Percentiles rank a stretch among this genome's conserved stretches.
These are phyloP conservation scores for Sequoia sempervirens DNA, from an alignment of 75 land plant species.

Conservation along the genomic window DNA sequence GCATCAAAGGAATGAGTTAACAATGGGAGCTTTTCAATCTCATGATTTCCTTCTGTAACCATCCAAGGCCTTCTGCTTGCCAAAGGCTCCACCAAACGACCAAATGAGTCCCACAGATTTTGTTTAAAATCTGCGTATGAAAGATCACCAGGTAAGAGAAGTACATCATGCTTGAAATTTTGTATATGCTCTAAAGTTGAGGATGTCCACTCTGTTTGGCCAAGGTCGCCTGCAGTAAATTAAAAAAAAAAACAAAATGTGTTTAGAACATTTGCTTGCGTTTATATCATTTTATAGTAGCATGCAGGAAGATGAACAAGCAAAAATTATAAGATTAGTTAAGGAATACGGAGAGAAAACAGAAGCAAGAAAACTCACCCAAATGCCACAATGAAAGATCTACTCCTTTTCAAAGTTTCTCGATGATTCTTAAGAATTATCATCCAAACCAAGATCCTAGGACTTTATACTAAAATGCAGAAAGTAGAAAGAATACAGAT, in stretches of 20 bases:
- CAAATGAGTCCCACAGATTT: slow-evolving; percentile 78
- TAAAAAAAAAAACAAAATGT: not conserved
- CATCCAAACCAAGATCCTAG: not conserved
- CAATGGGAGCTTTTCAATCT: slow-evolving; percentile 61
- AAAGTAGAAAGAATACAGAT: not conserved
- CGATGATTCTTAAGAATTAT: not conserved
- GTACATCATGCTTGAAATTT: slow-evolving; percentile 49
- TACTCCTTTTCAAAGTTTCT: not conserved
- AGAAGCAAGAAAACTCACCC: not conserved
- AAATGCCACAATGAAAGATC: not conserved
- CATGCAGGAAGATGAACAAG: not conserved
- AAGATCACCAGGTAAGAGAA: slow-evolving; percentile 77
- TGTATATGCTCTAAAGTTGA: slow-evolving; percentile 62
- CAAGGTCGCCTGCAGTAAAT: slow-evolving; percentile 69
- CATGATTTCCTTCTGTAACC: slow-evolving; percentile 92
- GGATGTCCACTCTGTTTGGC: slow-evolving; percentile 79
- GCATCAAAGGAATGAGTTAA: slow-evolving; percentile 41
- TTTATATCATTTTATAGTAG: not conserved
- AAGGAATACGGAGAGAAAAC: not conserved
- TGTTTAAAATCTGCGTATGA: slow-evolving; percentile 78
- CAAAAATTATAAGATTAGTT: not conserved
- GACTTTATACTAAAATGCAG: not conserved
- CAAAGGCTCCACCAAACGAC: slow-evolving; percentile 71
- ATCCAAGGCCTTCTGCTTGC: slow-evolving; percentile 88
- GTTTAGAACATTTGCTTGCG: not conserved